Conservation (phyloP, 1,284 basidiomycete species). For the Puccinia brachypodii region DNA sequence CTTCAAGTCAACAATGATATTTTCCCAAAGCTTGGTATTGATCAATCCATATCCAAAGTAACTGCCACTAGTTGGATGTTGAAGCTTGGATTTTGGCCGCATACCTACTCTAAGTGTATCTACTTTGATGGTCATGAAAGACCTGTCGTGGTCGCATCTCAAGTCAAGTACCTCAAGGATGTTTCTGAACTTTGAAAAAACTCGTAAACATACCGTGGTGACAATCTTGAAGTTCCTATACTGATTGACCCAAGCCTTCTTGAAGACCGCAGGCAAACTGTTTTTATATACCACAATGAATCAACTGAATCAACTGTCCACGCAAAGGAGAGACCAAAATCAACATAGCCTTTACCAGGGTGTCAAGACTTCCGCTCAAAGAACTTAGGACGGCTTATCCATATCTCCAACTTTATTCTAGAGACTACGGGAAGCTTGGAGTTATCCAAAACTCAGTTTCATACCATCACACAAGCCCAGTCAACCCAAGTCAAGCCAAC, state of each 20-base stretch:
- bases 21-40: neutral
- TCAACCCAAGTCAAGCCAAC: neutral
- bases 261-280: neutral
- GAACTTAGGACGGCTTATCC: neutral
- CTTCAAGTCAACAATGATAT: neutral
- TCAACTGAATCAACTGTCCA: too few relatives aligned
- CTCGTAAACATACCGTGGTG: neutral
- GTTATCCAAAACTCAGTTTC: neutral
- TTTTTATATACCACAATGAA: constrained; percentile 22
- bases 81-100: neutral
- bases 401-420: constrained; percentile 15
- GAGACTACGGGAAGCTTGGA: neutral
- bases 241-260: neutral
- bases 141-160: neutral
- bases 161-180: neutral
- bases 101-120: neutral
- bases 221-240: neutral
- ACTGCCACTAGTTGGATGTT: neutral
- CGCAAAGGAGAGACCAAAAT: neutral
- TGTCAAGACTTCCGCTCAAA: neutral
- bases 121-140: neutral
- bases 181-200: neutral
- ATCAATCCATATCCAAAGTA: neutral
- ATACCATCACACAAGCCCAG: neutral
- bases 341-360: neutral